Base-by-base conservation (phyloP, 2,329 filamentous ascomycete genomes). In the Colletotrichum sublineola region DNA sequence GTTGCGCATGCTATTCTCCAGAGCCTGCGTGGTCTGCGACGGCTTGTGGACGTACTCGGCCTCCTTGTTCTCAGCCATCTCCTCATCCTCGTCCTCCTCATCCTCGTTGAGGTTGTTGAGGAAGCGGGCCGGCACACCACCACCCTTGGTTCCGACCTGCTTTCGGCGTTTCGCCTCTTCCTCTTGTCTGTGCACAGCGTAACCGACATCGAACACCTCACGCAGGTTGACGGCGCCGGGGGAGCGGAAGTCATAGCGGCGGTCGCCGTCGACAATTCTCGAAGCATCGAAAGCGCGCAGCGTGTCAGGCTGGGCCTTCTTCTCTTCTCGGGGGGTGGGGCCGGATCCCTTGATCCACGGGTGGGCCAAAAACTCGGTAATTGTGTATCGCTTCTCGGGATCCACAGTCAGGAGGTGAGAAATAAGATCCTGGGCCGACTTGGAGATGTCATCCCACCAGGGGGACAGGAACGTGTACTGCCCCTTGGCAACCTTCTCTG, bases 381-480 rank as follows among this genome's bases (percentile, higher is more conserved):
- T 99, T 3, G 94, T 95, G 82, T 94, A 99, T 24, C 96, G 92
- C 86, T 97, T 96, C 73, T 97, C 94, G 0, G 96, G 96, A 76
- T 99, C 95, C 73, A 99, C 96, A 0, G 94, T 97, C 74, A 99
- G 85, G 0, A 99, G 89, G 81, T 99, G 96, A 5, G 93, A 94
- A 70, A 99, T 96, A 12, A 99, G 86, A 78, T 99, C 96, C 81
- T 98, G 94, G 0, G 96, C 96, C 4, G 94, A 92, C 81, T 96
- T 95, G 73, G 96, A 98, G 74, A 99, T 98, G 71, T 98, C 95
- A 77, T 99, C 96, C 96, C 96, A 99, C 96, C 96, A 99, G 0
- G 96, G 96, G 3, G 96, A 98, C 55, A 99, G 85, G 85, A 99
- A 99, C 0, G 96, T 98, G 81, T 96, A 99, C 84, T 98, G 95